phyloP scores from a whole-genome alignment of 2,329 filamentous ascomycete genomes.

The Botryosphaeria dothidea region DNA sequence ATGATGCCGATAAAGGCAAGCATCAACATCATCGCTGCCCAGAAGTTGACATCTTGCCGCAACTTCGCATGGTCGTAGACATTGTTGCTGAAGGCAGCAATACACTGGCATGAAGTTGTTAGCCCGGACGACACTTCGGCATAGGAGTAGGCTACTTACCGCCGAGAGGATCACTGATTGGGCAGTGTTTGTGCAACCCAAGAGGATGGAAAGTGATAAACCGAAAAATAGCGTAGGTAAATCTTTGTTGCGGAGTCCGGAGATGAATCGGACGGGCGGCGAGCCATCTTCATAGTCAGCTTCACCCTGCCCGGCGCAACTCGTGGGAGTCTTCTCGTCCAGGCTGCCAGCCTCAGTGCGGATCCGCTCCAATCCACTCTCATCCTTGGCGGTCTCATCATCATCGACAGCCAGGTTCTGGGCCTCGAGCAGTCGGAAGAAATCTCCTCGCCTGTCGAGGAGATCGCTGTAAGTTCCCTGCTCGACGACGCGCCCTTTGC shows the following conservation, averaged over 20 bases:
- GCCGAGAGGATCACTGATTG: conserved; percentile 56
- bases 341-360: neutral
- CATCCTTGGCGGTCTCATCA: neutral
- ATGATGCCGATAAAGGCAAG: conserved; percentile 4
- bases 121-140: neutral
- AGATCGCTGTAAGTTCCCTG: conserved; percentile 86
- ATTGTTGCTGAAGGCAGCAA: conserved; percentile 9
- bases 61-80: neutral
- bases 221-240: conserved; percentile 51
- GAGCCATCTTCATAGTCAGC: neutral
- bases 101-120: neutral
- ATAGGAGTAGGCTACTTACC: neutral
- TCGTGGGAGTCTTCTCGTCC: neutral
- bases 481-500: conserved; percentile 80
- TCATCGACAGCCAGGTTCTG: conserved; percentile 57
- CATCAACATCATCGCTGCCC: conserved; percentile 20
- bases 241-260: neutral
- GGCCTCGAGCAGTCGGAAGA: conserved; percentile 82
- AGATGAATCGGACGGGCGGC: neutral
- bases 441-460: conserved; percentile 69
- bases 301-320: neutral
- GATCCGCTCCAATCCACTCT: neutral
- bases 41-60: conserved; percentile 12
- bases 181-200: conserved; percentile 76
- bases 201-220: conserved; percentile 71